Evolutionary conservation across 1,284 basidiomycete genomes (phyloP), one percentile per base, ranked within the genome.

Genomic region (Coniophora puteana): DNA sequence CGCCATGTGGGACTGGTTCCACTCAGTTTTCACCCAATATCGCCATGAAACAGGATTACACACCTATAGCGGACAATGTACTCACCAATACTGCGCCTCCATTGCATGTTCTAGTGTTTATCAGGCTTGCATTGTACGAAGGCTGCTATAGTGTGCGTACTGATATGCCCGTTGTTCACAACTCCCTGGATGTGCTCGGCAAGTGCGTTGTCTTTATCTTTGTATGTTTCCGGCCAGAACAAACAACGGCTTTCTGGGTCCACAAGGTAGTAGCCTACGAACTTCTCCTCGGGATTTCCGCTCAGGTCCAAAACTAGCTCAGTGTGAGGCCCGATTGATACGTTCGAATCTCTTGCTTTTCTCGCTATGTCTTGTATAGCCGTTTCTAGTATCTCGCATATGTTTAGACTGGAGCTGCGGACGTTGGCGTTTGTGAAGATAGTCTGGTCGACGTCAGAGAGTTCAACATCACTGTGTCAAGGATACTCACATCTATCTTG

Each of bases 101-200:
- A 78, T 55, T 38, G 65, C 66, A 47, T 68, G 65, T 8, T 62
- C 74, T 76, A 39, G n/a, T n/a, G n/a, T n/a, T n/a, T n/a, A n/a
- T n/a, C n/a, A n/a, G n/a, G n/a, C n/a, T n/a, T n/a, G n/a, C n/a
- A n/a, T n/a, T n/a, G n/a, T n/a, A n/a, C n/a, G n/a, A n/a, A n/a
- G n/a, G n/a, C n/a, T n/a, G n/a, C n/a, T n/a, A n/a, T n/a, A n/a
- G n/a, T 21, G 20, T 21, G 38, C 36, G 17, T 12, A 38, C 36
- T 38, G 20, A 38, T 38, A 20, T 38, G 36, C 14, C 30, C 23
- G 7, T 28, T 40, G 2, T 27, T 21, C n/a, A n/a, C 20, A 31
- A 43, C 40, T 2, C 41, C 41, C 25, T 31, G 38, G 18, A 43
- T 39, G 23, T 31, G 31, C 24, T 10, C 7, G 17, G 22, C 41